Percentiles rank a stretch among this genome's conserved stretches.
Conservation (phyloP, 2,329 filamentous ascomycete species). For the Paecilomyces sp. region DNA sequence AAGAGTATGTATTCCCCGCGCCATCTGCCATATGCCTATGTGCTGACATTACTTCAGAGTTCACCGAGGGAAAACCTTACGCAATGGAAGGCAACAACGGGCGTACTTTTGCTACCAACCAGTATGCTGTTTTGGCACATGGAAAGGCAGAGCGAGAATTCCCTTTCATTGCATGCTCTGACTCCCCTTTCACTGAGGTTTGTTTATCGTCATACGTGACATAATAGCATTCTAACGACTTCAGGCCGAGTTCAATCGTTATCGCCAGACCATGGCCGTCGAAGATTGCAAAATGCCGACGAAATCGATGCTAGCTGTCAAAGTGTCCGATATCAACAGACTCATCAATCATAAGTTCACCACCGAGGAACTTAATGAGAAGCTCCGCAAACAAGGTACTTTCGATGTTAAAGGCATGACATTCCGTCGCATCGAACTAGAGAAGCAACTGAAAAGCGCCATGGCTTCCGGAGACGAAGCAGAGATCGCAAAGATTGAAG, state of each 20-base stretch:
- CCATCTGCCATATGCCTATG: constrained; percentile 15
- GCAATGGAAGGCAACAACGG: constrained; percentile 68
- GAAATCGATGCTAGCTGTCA: constrained; percentile 59
- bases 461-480: constrained; percentile 56
- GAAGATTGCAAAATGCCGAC: constrained; percentile 69
- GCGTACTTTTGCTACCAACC: constrained; percentile 72
- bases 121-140: constrained; percentile 74
- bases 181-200: constrained; percentile 76
- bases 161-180: constrained; percentile 86
- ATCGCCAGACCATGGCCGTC: constrained; percentile 64
- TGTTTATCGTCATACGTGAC: constrained; percentile 14
- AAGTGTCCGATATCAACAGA: constrained; percentile 72
- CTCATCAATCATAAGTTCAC: constrained; percentile 77
- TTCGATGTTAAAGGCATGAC: constrained; percentile 61
- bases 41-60: constrained; percentile 48
- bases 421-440: constrained; percentile 60
- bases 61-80: constrained; percentile 73
- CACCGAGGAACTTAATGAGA: constrained; percentile 71
- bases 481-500: constrained; percentile 41
- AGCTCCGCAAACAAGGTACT: constrained; percentile 63
- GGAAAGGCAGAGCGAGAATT: constrained; percentile 79
- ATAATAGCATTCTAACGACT: background rate
- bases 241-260: constrained; percentile 72
- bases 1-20: constrained; percentile 54
- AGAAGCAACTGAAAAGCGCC: constrained; percentile 60